Conservation (phyloP, 768 basidiomycete genomes). For the Rhizopogon vulgaris region DNA sequence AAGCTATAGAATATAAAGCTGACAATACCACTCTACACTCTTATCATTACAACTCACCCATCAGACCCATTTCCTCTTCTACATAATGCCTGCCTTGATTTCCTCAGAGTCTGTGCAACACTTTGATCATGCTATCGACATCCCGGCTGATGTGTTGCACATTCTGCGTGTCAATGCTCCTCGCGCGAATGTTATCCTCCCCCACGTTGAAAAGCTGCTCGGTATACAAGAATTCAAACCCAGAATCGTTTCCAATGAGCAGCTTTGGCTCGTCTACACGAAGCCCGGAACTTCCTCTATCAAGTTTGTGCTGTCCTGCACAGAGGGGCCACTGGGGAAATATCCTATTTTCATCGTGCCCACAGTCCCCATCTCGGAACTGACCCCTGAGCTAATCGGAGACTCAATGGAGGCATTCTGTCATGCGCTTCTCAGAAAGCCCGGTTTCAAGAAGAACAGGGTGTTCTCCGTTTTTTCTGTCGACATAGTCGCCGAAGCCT, state of each 20-base stretch:
- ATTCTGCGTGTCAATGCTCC: conserved; percentile 22
- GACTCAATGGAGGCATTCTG: conserved; percentile 33
- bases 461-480: conserved; percentile 64
- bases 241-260: conserved; percentile 16
- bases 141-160: conserved; percentile 24
- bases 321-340: conserved; percentile 36
- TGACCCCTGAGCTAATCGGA: conserved; percentile 28
- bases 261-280: conserved; percentile 47
- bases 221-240: conserved; percentile 19
- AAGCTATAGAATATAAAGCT: neutral
- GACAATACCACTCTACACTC: neutral
- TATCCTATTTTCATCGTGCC: conserved; percentile 49
- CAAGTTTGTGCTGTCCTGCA: conserved; percentile 43
- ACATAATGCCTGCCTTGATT: conserved; percentile 12
- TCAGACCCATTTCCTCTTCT: neutral
- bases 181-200: conserved; percentile 43
- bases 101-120: neutral
- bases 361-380: conserved; percentile 20
- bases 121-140: conserved; percentile 9
- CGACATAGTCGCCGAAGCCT: conserved; percentile 33
- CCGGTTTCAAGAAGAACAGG: conserved; percentile 26
- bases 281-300: conserved; percentile 25
- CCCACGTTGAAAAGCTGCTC: conserved; percentile 41
- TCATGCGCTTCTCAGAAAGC: conserved; percentile 22
- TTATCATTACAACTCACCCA: neutral